Base-by-base conservation (phyloP, 1,284 basidiomycete genomes). In the Rhizoctonia solani region DNA sequence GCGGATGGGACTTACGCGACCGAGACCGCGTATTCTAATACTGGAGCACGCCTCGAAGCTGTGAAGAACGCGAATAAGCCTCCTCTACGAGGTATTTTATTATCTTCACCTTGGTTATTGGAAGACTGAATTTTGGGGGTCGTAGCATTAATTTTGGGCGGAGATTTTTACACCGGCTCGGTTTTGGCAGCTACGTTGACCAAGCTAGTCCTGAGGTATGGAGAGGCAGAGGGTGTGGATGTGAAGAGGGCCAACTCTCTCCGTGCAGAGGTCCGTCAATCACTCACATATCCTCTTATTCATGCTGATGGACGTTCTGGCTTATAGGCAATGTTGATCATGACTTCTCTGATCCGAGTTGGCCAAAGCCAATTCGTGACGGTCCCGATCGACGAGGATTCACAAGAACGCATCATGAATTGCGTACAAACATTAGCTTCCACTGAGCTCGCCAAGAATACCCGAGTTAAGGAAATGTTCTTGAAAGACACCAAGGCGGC, bases 1-100 rank as follows among this genome's bases (percentile, higher is more conserved):
- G 95, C 95, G 21, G 97, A 99, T 75, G 97, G 97, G 14, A 99
- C 96, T 1, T 99, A 99, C 76, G 96, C 95, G 0, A 98, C 95
- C 3, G 97, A 99, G 80, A 93, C 93, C 0, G 93, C 93, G 11
- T 98, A 90, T 79, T 82, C 83, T 27, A 87, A 87, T 54, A 82
- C 87, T 47, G 79, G 82, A 47, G 88, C 87, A 6, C 83, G 84
- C 55, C 78, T 92, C 59, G 92, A 95, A 71, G 87, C 88, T 42
- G 89, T 92, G 70, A 94, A 94, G 76, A 84, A 89, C 30, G 90
- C 93, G 29, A 80, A 87, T 23, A 98, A 98, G 79, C 96, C 96
- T 1, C 95, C 95, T 32, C 80, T 99, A 58, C 82, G 97, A 75
- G 85, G 88, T 89, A 73, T 54, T 81, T 77, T 23, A 53, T 52